These are phyloP conservation scores for Alternaria arbusti DNA, from an alignment of 2,329 filamentous ascomycete species.

Conservation along the genomic window DNA sequence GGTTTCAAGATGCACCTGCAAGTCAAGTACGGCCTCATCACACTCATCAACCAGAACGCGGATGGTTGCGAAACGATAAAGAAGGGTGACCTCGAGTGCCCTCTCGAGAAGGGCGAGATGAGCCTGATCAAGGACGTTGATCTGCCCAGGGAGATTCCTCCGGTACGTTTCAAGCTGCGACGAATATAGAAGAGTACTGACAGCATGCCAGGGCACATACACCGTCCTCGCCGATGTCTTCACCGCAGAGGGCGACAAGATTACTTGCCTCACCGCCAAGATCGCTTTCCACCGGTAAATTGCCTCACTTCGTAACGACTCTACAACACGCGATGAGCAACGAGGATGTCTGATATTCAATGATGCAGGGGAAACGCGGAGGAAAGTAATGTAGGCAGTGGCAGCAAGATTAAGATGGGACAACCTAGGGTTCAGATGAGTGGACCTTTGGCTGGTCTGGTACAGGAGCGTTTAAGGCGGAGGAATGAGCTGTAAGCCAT, in stretches of 20 bases:
- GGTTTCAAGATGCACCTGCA: conserved; percentile 82
- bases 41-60: conserved; percentile 78
- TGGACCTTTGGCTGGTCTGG: conserved; percentile 44
- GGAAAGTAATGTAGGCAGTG: background rate
- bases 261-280: conserved; percentile 85
- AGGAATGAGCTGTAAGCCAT: conserved; percentile 40
- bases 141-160: conserved; percentile 84
- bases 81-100: conserved; percentile 89
- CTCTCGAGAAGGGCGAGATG: conserved; percentile 79
- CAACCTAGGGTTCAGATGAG: conserved; percentile 43
- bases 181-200: conserved; percentile 13
- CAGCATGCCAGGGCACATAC: conserved; percentile 75
- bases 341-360: conserved; percentile 13
- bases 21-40: conserved; percentile 95
- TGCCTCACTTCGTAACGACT: conserved; percentile 10
- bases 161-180: conserved; percentile 64
- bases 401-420: conserved; percentile 31
- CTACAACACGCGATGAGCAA: conserved; percentile 16
- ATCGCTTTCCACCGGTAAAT: conserved; percentile 64
- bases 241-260: conserved; percentile 72
- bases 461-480: conserved; percentile 35
- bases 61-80: conserved; percentile 88
- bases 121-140: conserved; percentile 80
- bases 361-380: conserved; percentile 11
- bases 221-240: conserved; percentile 86